These are phyloP conservation scores for Ceriops zippeliana DNA, from an alignment of 345 rosid genomes.

Conservation along the genomic window DNA sequence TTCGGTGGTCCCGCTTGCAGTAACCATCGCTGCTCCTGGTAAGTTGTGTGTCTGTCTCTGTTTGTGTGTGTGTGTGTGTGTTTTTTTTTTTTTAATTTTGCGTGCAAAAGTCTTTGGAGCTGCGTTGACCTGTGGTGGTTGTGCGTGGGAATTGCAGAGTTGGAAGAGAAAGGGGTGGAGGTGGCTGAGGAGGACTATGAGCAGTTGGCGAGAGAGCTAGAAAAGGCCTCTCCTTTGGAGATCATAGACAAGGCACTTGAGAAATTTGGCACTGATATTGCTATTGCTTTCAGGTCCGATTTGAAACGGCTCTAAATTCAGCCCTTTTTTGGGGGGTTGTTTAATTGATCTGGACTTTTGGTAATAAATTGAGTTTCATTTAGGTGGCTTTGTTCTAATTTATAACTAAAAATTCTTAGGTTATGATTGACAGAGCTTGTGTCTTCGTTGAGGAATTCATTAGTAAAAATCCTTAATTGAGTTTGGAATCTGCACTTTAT, in stretches of 20 bases:
- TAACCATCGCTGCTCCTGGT: conserved; percentile 66
- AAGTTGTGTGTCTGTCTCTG: neutral
- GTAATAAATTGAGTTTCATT: no score
- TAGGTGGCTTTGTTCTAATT: no score
- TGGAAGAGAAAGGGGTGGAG: conserved; percentile 47
- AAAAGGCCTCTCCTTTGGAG: conserved; percentile 77
- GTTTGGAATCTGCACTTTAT: no score
- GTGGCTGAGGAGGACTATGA: conserved; percentile 43
- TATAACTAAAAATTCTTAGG: no score
- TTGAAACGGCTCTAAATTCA: no score
- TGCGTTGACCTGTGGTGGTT: neutral
- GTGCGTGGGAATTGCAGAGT: conserved; percentile 36
- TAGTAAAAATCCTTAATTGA: no score
- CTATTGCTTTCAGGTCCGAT: conserved; percentile 82
- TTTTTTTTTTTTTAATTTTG: neutral
- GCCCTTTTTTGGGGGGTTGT: no score
- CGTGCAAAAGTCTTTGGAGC: neutral
- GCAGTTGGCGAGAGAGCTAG: conserved; percentile 55
- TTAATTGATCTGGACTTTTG: no score
- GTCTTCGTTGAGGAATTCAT: no score
- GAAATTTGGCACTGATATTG: conserved; percentile 76
- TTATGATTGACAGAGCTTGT: no score
- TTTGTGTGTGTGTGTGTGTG: neutral
- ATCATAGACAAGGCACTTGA: conserved; percentile 85
- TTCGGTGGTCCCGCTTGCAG: conserved; percentile 48